Percentiles rank a stretch among this genome's conserved stretches.
Conservation (phyloP, 225 moss, liverwort and hornwort genomes). For the Takakia lepidozioides region DNA sequence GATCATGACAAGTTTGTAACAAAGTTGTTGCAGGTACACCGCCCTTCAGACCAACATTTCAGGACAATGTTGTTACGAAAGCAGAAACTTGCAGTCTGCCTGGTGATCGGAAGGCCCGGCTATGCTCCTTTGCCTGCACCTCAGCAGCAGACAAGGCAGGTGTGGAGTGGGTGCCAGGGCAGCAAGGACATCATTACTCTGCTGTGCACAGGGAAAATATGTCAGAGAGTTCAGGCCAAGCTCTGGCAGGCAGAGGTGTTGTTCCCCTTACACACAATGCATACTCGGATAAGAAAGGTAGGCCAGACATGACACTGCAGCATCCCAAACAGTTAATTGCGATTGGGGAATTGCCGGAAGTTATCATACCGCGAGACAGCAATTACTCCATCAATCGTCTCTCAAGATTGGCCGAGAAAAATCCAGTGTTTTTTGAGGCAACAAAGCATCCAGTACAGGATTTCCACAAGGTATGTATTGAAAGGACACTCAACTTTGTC, state of each 20-base stretch:
- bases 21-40: background rate
- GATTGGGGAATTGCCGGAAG: background rate
- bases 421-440: background rate
- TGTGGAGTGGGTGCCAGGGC: background rate
- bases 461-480: slow-evolving; percentile 2
- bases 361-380: background rate
- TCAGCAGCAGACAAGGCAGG: slow-evolving; percentile 5
- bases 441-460: slow-evolving; percentile 4
- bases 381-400: background rate
- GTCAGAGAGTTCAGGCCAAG: slow-evolving; percentile 1
- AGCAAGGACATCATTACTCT: slow-evolving; percentile 1
- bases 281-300: no score
- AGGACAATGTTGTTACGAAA: slow-evolving; percentile 3
- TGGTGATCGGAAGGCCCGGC: no score
- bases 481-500: no score
- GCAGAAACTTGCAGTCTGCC: no score
- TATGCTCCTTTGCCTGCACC: no score
- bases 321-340: background rate
- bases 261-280: background rate
- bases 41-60: background rate
- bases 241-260: slow-evolving; percentile 1
- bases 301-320: slow-evolving; percentile 2
- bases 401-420: background rate
- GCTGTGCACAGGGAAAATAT: slow-evolving; percentile 1
- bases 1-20: no score